Percentiles rank a stretch among this genome's conserved stretches.
phyloP scores from a whole-genome alignment of 306 rosid species.

The Lathyrus sativus region DNA sequence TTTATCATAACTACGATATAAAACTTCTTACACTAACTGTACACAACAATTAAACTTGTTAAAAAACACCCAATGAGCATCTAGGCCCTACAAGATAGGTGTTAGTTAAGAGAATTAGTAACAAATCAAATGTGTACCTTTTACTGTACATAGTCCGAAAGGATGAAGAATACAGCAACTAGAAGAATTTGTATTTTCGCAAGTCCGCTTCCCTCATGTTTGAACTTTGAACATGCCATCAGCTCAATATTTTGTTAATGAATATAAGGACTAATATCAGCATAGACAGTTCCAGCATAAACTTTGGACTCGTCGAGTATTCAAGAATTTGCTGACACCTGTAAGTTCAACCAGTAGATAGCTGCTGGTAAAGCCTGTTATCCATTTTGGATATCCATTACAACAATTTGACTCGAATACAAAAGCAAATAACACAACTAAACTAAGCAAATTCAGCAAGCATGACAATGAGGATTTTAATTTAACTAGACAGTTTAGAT shows the following conservation, averaged over 20 bases:
- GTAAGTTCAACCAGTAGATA: conserved; percentile 87
- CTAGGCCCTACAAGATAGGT: too few species aligned
- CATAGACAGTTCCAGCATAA: conserved; percentile 48
- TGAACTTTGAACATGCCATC: conserved; percentile 36
- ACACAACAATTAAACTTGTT: too few species aligned
- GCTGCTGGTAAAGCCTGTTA: conserved; percentile 99
- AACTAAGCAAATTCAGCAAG: conserved; percentile 30
- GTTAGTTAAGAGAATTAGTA: conserved; percentile 8
- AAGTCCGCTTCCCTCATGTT: conserved; percentile 31
- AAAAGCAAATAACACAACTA: conserved; percentile 31
- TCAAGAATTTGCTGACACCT: conserved; percentile 55
- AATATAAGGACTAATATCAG: conserved; percentile 46
- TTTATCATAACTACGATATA: too few species aligned
- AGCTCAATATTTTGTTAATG: conserved; percentile 45
- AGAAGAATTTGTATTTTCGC: conserved; percentile 35
- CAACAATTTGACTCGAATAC: conserved; percentile 45
- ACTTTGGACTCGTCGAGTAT: conserved; percentile 37
- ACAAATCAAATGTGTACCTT: conserved; percentile 39
- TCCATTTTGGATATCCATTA: conserved; percentile 78
- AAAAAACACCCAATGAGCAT: too few species aligned
- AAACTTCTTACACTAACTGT: too few species aligned
- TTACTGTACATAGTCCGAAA: conserved; percentile 25
- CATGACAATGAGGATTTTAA: conserved; percentile 33
- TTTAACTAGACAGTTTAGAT: not conserved
- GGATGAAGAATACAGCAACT: conserved; percentile 35